A percentile compares a stretch with the other conserved stretches of the same genome.
Conservation (phyloP, 129 eudicot species). For the Apium graveolens region DNA sequence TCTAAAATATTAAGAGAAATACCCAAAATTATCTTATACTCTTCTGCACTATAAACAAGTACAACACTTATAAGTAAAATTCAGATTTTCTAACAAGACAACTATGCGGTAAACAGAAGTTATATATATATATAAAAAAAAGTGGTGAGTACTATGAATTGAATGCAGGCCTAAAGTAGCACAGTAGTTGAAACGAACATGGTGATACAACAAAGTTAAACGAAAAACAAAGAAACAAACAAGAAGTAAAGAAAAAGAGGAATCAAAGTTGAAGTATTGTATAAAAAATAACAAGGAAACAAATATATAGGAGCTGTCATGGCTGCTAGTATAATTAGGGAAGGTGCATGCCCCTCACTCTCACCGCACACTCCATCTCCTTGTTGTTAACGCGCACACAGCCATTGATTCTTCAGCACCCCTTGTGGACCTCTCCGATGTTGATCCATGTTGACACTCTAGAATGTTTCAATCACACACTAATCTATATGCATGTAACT, state of each 20-base stretch:
- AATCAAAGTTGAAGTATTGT: neutral
- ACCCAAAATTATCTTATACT: no score
- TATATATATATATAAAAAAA: no score
- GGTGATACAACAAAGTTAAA: neutral
- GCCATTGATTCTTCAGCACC: neutral
- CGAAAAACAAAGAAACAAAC: conserved; percentile 3
- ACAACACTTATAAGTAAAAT: neutral
- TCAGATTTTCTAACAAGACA: neutral
- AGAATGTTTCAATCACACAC: neutral
- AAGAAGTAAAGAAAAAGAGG: neutral
- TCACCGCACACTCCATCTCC: neutral
- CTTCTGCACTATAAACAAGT: no score
- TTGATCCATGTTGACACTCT: neutral
- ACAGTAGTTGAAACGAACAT: conserved; percentile 2
- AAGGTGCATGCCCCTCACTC: neutral
- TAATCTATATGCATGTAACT: neutral
- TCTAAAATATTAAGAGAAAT: no score
- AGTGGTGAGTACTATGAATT: neutral
- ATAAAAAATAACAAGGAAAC: neutral
- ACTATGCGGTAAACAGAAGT: neutral
- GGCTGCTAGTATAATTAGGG: neutral
- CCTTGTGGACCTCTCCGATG: conserved; percentile 1
- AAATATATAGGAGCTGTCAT: neutral
- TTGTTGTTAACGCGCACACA: conserved; percentile 2
- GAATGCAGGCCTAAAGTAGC: neutral